Base-by-base conservation (phyloP, 2,329 filamentous ascomycete species). In the Cladophialophora carrionii region DNA sequence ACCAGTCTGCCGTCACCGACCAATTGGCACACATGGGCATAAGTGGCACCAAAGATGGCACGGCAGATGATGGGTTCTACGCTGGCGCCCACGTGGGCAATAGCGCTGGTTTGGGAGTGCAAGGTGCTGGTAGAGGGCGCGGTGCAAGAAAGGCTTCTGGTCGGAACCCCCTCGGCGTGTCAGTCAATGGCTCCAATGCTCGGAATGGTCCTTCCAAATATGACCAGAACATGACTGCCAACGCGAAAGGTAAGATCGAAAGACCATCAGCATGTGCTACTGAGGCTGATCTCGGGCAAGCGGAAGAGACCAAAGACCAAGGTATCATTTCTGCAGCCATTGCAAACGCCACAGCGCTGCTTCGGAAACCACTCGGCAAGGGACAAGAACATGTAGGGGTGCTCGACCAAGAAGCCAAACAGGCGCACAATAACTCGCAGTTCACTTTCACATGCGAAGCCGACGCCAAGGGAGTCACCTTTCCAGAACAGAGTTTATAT, bases 371-470 rank as follows among this genome's bases (percentile, higher is more conserved):
- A 1, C 81, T 83, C 14, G 76, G 78, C 24, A 84, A 82, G 71
- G 90, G 88, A 14, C 88, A 92, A 74, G 90, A 94, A 74, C 95
- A 92, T 77, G 83, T 89, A 68, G 94, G 90, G 76, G 83, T 93
- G 65, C 79, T 96, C 56, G 88, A 91, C 63, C 89, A 91, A 74
- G 87, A 90, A 76, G 82, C 82, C 64, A 88, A 86, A 72, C 75
- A 85, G 3, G 87, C 84, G 41, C 87, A 90, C 4, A 86, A 89
- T 5, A 91, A 92, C 63, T 90, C 90, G 0, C 92, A 97, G 72
- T 99, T 99, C 76, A 99, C 95, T 9, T 99, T 99, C 75, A 96
- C 92, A 12, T 97, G 92, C 77, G 91, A 96, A 73, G 94, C 93
- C 1, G 92, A 95, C 74, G 91, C 92, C 43, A 91, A 89, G 65